Conservation (phyloP, 257 asterid genomes). For the Nyctanthes arbortristis region DNA sequence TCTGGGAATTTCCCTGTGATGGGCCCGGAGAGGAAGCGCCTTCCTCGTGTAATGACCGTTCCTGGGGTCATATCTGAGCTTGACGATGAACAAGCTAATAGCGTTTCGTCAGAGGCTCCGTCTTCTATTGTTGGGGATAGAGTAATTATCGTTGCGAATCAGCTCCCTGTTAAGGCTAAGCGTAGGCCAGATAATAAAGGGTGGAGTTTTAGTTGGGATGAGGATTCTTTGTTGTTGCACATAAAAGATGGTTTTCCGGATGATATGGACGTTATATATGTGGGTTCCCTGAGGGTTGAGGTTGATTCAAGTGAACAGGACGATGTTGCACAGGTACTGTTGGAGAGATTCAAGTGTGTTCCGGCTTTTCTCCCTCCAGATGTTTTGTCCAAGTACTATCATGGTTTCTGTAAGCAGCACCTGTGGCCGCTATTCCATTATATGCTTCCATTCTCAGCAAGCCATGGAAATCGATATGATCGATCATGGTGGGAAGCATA, state of each 20-base stretch:
- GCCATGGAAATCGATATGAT: conserved; percentile 54
- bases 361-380: conserved; percentile 51
- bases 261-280: conserved; percentile 53
- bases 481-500: conserved; percentile 58
- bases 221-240: conserved; percentile 48
- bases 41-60: conserved; percentile 59
- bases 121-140: conserved; percentile 43
- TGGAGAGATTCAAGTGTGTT: conserved; percentile 55
- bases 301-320: conserved; percentile 52
- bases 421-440: conserved; percentile 58
- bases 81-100: conserved; percentile 51
- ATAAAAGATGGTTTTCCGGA: conserved; percentile 56
- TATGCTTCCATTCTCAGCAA: conserved; percentile 54
- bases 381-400: conserved; percentile 47
- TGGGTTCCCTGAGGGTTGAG: conserved; percentile 51
- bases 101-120: conserved; percentile 49
- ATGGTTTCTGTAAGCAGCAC: conserved; percentile 57
- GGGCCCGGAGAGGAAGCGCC: conserved; percentile 45
- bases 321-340: conserved; percentile 52
- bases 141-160: conserved; percentile 52
- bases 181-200: conserved; percentile 47
- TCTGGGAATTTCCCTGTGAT: conserved; percentile 54
- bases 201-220: conserved; percentile 61
- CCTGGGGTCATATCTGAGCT: conserved; percentile 58
- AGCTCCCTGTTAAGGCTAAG: conserved; percentile 50